Percentiles rank a stretch among this genome's conserved stretches.
phyloP scores from a whole-genome alignment of 768 basidiomycete genomes.

The Agrocybe pediades region DNA sequence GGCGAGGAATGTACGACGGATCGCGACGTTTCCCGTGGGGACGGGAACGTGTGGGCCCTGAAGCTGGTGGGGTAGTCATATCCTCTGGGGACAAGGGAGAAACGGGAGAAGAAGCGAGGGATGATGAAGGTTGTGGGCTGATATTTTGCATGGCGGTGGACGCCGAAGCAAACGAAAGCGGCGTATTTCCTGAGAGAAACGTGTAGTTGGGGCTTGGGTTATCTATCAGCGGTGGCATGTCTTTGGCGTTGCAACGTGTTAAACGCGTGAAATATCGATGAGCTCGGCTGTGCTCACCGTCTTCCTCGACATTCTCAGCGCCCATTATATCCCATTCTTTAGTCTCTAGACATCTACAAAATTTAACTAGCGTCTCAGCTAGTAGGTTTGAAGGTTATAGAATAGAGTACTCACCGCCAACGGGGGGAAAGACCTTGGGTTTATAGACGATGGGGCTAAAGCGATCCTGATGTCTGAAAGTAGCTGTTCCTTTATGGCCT shows the following conservation, averaged over 20 bases:
- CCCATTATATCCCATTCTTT: constrained; percentile 23
- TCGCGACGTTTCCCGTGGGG: constrained; percentile 67
- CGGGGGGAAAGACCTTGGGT: constrained; percentile 14
- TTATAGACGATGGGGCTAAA: constrained; percentile 27
- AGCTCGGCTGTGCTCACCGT: constrained; percentile 27
- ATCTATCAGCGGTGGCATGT: constrained; percentile 57
- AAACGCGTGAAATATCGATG: constrained; percentile 23
- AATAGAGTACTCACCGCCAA: constrained; percentile 24
- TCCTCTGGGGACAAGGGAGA: constrained; percentile 23
- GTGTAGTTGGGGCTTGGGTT: constrained; percentile 57
- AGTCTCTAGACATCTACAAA: constrained; percentile 35
- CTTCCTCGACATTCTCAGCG: constrained; percentile 29
- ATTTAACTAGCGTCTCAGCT: constrained; percentile 18
- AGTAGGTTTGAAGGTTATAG: constrained; percentile 17
- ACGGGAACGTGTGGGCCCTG: constrained; percentile 34
- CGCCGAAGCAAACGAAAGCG: constrained; percentile 44
- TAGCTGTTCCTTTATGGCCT: constrained; percentile 36
- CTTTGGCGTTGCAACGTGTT: constrained; percentile 43
- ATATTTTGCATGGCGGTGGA: constrained; percentile 22
- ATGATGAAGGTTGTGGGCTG: constrained; percentile 21
- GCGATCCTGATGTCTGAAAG: constrained; percentile 23
- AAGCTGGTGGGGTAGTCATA: constrained; percentile 16
- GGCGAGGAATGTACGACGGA: constrained; percentile 77
- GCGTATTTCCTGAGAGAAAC: constrained; percentile 63
- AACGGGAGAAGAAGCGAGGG: constrained; percentile 21